phyloP scores from a whole-genome alignment of 352 stramenopile species.

The Globisporangium viniferum region DNA sequence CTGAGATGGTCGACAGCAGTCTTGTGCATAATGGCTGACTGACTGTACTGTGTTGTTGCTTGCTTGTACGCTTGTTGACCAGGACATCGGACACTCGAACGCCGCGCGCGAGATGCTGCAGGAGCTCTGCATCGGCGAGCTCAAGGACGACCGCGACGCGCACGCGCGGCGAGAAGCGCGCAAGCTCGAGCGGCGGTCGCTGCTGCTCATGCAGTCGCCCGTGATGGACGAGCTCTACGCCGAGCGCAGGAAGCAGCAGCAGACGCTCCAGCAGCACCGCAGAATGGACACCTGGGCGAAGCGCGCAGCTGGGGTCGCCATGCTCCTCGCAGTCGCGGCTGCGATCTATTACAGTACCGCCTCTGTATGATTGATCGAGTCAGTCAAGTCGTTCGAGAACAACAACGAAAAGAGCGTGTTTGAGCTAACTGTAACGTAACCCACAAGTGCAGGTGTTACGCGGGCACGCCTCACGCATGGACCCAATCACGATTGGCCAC shows the following conservation, averaged over 20 bases:
- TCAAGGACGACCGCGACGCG: constrained; percentile 33
- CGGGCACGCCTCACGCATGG: not conserved
- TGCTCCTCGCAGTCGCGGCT: not conserved
- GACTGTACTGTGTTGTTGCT: not conserved
- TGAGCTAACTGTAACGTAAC: not conserved
- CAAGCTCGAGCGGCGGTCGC: constrained; percentile 25
- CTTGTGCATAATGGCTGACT: not conserved
- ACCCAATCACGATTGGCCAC: constrained; percentile 1
- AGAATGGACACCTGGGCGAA: not conserved
- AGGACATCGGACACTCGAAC: constrained; percentile 92
- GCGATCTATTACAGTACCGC: not conserved
- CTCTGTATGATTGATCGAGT: not conserved
- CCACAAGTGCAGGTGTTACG: not conserved
- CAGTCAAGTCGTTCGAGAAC: not conserved
- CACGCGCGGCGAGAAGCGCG: constrained; percentile 12
- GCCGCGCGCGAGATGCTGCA: constrained; percentile 85
- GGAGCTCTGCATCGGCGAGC: constrained; percentile 85
- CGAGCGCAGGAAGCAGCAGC: not conserved
- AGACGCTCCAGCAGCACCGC: not conserved
- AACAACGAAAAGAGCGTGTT: not conserved
- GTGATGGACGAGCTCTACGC: constrained; percentile 3
- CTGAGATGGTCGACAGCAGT: not conserved
- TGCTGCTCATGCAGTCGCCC: constrained; percentile 23
- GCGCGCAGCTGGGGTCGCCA: not conserved
- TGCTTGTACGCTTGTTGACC: not conserved